Evolutionary conservation across 2,329 filamentous ascomycete species (phyloP).

Genomic region (Venturia carpophila): DNA sequence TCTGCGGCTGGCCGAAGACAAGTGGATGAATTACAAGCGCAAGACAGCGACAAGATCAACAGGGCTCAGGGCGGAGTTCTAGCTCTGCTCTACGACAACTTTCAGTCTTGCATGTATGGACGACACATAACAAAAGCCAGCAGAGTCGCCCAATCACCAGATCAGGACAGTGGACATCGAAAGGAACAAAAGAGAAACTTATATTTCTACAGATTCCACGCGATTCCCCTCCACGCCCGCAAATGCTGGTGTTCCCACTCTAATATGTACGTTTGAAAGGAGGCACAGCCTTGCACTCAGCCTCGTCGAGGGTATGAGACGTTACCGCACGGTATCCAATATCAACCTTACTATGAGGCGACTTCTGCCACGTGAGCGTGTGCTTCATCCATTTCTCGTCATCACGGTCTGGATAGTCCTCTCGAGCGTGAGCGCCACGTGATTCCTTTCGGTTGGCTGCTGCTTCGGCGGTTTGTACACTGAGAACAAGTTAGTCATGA

Average conservation of each 20-base stretch:
- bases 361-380: slow-evolving; percentile 91
- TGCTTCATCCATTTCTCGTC: slow-evolving; percentile 99
- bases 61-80: too few relatives aligned
- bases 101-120: too few relatives aligned
- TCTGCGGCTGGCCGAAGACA: too few relatives aligned
- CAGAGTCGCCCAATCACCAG: background rate
- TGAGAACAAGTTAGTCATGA: slow-evolving; percentile 21
- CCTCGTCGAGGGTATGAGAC: slow-evolving; percentile 78
- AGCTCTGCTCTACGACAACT: too few relatives aligned
- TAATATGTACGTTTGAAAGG: slow-evolving; percentile 95
- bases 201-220: background rate
- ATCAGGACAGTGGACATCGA: background rate
- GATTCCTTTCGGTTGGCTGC: slow-evolving; percentile 95
- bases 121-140: background rate
- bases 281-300: slow-evolving; percentile 90
- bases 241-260: slow-evolving; percentile 20
- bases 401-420: slow-evolving; percentile 93
- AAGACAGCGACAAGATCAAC: too few relatives aligned
- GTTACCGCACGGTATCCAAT: slow-evolving; percentile 80
- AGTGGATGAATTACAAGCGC: too few relatives aligned
- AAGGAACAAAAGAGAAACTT: background rate
- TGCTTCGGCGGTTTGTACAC: slow-evolving; percentile 77
- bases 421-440: slow-evolving; percentile 90
- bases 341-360: slow-evolving; percentile 79
- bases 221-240: background rate